Evolutionary conservation across 108 stramenopile species (phyloP).

Genomic region (Pseudonitzschia multiseries): DNA sequence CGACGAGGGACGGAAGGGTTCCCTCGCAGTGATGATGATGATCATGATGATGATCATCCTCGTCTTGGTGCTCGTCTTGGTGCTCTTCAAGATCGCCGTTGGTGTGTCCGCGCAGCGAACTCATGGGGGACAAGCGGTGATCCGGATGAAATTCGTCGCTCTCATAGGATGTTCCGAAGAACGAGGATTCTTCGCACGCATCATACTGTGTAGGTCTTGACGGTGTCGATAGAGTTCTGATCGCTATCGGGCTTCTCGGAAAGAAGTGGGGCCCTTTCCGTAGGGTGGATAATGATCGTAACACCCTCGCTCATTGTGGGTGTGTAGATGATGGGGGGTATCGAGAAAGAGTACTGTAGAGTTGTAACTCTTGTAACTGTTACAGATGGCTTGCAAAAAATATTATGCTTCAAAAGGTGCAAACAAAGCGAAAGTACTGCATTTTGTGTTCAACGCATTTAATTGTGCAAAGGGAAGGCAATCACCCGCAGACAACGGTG

Average conservation of each 20-base stretch:
- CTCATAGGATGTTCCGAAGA: background rate
- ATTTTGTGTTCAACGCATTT: no score
- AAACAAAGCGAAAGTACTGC: no score
- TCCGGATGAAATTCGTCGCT: background rate
- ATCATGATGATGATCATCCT: background rate
- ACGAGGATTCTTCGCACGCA: background rate
- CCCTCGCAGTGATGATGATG: background rate
- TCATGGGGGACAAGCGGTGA: background rate
- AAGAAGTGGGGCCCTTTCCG: background rate
- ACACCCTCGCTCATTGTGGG: no score
- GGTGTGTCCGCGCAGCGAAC: background rate
- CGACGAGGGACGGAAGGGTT: background rate
- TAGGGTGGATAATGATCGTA: background rate
- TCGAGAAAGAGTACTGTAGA: no score
- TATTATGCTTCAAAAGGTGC: no score
- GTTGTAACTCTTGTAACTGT: no score
- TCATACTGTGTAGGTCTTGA: background rate
- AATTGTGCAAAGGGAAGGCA: no score
- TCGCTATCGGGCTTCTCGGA: background rate
- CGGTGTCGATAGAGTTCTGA: background rate
- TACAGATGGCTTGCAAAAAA: no score
- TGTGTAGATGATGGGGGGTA: no score
- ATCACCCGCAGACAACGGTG: no score
- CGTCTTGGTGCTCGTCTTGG: background rate
- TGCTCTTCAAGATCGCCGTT: background rate